These are phyloP conservation scores for Carex myosuroides DNA, from an alignment of 176 grass and related monocot species.

Conservation along the genomic window DNA sequence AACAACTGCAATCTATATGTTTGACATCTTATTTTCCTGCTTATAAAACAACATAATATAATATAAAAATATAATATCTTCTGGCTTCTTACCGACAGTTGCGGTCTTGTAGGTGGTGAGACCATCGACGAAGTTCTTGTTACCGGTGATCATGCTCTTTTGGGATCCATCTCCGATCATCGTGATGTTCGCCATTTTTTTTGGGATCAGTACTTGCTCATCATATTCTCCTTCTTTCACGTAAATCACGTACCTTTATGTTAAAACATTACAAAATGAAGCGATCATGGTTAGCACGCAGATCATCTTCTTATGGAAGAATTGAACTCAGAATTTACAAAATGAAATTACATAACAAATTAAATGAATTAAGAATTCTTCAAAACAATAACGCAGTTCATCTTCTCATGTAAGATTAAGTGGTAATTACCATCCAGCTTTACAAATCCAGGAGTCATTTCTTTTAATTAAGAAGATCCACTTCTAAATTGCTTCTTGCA, in stretches of 20 bases:
- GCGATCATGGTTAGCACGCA: background rate
- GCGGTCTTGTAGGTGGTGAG: conserved; percentile 66
- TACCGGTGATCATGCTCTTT: conserved; percentile 60
- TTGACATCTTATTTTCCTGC: background rate
- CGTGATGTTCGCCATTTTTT: conserved; percentile 42
- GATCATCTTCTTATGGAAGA: background rate
- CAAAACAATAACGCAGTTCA: background rate
- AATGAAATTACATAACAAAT: background rate
- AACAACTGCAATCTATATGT: background rate
- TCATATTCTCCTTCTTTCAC: conserved; percentile 75
- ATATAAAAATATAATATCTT: background rate
- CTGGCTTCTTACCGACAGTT: conserved; percentile 51
- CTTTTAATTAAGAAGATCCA: background rate
- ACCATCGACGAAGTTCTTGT: conserved; percentile 60
- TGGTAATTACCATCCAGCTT: no score
- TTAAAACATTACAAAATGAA: background rate
- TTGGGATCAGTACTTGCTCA: conserved; percentile 49
- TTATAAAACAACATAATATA: background rate
- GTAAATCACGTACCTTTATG: conserved; percentile 56
- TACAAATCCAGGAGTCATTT: background rate
- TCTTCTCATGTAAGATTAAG: background rate
- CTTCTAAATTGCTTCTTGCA: background rate
- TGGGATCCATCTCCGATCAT: conserved; percentile 51
- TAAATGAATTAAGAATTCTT: background rate
- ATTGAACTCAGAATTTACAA: background rate